These are phyloP conservation scores for Citrus australasica DNA, from an alignment of 345 rosid genomes.

Conservation along the genomic window DNA sequence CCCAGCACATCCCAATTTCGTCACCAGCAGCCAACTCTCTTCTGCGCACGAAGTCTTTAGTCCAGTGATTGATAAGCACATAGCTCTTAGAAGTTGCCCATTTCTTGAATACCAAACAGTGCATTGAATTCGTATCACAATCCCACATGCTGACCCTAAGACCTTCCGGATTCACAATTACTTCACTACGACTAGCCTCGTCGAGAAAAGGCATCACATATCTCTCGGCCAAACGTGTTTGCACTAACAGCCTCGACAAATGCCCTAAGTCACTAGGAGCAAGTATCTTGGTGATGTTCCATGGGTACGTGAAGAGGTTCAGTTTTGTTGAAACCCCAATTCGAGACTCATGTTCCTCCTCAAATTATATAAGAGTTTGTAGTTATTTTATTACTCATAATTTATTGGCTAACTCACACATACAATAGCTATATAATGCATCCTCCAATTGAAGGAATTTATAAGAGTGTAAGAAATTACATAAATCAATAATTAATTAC, in stretches of 20 bases:
- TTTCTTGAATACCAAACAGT: neutral
- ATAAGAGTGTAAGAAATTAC: no score
- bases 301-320: neutral
- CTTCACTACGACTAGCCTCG: neutral
- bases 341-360: neutral
- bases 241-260: neutral
- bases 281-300: neutral
- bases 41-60: neutral
- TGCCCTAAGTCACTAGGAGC: neutral
- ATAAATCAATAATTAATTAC: no score
- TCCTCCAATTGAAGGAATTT: no score
- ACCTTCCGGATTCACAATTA: neutral
- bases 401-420: no score
- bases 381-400: no score
- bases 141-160: neutral
- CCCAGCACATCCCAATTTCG: conserved; percentile 5
- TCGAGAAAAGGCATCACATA: neutral
- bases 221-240: neutral
- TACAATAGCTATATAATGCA: no score
- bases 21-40: conserved; percentile 3
- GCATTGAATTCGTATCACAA: neutral
- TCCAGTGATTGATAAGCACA: conserved; percentile 4
- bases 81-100: neutral
- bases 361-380: neutral
- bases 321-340: neutral